Conservation (phyloP, 2,329 filamentous ascomycete species). For the Neophaeococcomyces mojaviensis region DNA sequence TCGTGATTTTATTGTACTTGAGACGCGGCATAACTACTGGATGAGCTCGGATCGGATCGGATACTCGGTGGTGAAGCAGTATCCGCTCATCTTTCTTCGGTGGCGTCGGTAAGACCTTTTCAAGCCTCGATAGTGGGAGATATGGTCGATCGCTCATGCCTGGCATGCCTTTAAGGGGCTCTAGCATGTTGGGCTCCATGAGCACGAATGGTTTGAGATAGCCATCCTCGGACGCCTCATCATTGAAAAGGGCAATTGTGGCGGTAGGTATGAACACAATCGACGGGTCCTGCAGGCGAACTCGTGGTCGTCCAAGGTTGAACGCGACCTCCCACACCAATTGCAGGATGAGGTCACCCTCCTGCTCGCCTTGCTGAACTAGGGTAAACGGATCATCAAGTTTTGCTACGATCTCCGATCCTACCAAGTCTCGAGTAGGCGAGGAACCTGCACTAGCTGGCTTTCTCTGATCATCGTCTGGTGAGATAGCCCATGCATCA, state of each 20-base stretch:
- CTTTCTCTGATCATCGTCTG: constrained; percentile 16
- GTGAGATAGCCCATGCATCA: constrained; percentile 39
- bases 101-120: constrained; percentile 48
- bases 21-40: constrained; percentile 51
- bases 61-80: constrained; percentile 47
- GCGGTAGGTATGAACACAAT: constrained; percentile 40
- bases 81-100: constrained; percentile 43
- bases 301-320: constrained; percentile 39
- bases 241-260: constrained; percentile 38
- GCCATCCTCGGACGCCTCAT: constrained; percentile 36
- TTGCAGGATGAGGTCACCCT: constrained; percentile 31
- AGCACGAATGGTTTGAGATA: constrained; percentile 49
- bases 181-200: constrained; percentile 51
- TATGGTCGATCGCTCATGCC: constrained; percentile 42
- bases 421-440: constrained; percentile 36
- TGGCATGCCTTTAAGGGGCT: constrained; percentile 46
- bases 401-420: constrained; percentile 31
- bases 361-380: constrained; percentile 36
- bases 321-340: constrained; percentile 38
- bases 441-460: constrained; percentile 31
- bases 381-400: constrained; percentile 39
- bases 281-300: constrained; percentile 48
- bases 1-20: constrained; percentile 44
- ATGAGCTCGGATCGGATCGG: constrained; percentile 47
- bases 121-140: constrained; percentile 50